Evolutionary conservation across 78 protist genomes (phyloP).

Genomic region (Guillardia theta): DNA sequence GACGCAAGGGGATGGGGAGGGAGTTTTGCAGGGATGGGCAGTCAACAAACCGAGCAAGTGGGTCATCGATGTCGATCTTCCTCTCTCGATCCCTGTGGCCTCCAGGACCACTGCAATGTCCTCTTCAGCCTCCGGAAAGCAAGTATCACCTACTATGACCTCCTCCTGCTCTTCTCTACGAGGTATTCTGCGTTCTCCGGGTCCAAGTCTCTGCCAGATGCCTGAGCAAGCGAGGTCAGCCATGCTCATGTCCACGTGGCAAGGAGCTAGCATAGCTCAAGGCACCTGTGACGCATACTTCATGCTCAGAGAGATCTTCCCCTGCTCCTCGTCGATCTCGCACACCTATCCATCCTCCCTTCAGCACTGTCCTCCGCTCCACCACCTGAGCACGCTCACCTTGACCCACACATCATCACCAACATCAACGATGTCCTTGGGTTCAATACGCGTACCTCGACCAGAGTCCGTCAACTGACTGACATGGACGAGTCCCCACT

Average conservation of each 20-base stretch:
- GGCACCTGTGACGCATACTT: too few relatives aligned
- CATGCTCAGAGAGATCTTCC: background rate
- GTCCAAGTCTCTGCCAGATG: background rate
- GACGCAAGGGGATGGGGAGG: too few relatives aligned
- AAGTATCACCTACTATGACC: background rate
- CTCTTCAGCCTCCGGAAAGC: background rate
- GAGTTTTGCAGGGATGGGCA: too few relatives aligned
- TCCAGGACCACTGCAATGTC: background rate
- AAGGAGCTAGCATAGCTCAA: too few relatives aligned
- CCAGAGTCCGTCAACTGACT: background rate
- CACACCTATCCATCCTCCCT: background rate
- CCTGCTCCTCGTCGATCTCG: background rate
- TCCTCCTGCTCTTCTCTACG: background rate
- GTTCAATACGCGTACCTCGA: background rate
- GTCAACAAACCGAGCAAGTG: too few relatives aligned
- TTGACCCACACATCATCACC: background rate
- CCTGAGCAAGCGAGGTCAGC: too few relatives aligned
- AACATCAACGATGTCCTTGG: background rate
- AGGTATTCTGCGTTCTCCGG: background rate
- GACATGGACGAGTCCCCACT: background rate
- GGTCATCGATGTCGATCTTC: background rate
- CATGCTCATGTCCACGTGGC: too few relatives aligned
- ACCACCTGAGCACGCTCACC: background rate
- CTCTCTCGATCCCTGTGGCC: background rate
- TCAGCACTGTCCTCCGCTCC: background rate